Percentiles rank a stretch among this genome's conserved stretches.
phyloP scores from a whole-genome alignment of 2,329 filamentous ascomycete genomes.

The Penicillium sp. region DNA sequence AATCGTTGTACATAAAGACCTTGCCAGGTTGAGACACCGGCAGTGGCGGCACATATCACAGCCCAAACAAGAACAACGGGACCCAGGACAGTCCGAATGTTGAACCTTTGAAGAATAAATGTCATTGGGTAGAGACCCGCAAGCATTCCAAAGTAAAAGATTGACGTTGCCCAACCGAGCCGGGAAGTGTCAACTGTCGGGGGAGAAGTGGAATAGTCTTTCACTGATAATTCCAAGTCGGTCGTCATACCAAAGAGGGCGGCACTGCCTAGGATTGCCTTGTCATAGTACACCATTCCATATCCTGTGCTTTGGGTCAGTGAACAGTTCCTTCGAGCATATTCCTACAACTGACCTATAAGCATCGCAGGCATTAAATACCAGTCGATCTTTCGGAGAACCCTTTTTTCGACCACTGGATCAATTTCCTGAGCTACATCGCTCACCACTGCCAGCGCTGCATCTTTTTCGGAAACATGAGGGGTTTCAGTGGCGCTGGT shows the following conservation, averaged over 20 bases:
- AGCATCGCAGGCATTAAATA: slow-evolving; percentile 62
- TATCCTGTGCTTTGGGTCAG: slow-evolving; percentile 34
- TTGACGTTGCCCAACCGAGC: slow-evolving; percentile 65
- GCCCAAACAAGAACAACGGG: slow-evolving; percentile 52
- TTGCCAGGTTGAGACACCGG: slow-evolving; percentile 54
- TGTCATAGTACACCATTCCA: slow-evolving; percentile 63
- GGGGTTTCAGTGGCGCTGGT: slow-evolving; percentile 4
- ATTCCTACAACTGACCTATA: slow-evolving; percentile 33
- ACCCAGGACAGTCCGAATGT: slow-evolving; percentile 58
- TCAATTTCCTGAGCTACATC: slow-evolving; percentile 44
- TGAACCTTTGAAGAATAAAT: slow-evolving; percentile 60
- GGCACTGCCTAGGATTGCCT: slow-evolving; percentile 65
- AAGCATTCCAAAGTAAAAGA: slow-evolving; percentile 75
- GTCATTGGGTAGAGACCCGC: slow-evolving; percentile 66
- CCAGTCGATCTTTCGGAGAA: slow-evolving; percentile 58
- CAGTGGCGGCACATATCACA: slow-evolving; percentile 58
- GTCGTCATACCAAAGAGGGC: slow-evolving; percentile 67
- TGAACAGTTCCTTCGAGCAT: background rate
- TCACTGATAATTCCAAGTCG: slow-evolving; percentile 54
- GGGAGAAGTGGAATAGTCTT: slow-evolving; percentile 45
- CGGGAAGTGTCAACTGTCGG: slow-evolving; percentile 56
- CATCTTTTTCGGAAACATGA: slow-evolving; percentile 40
- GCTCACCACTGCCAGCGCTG: slow-evolving; percentile 53
- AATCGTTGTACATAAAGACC: slow-evolving; percentile 59
- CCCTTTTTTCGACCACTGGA: slow-evolving; percentile 46